Percentiles rank a stretch among this genome's conserved stretches.
phyloP scores from a whole-genome alignment of 495 filamentous ascomycete genomes.

The Lentithecium fluviatile region DNA sequence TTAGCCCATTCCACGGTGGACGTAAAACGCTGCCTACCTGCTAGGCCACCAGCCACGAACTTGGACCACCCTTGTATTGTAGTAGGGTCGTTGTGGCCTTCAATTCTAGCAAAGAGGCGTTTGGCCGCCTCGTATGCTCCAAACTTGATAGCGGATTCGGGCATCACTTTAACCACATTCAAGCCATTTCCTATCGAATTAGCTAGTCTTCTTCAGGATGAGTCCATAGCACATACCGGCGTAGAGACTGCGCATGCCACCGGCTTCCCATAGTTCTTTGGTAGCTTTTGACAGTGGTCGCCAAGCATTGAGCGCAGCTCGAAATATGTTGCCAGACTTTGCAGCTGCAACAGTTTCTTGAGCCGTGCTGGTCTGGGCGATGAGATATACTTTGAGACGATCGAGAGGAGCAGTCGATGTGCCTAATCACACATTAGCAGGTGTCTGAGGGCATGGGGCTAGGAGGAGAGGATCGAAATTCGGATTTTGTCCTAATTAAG shows the following conservation, averaged over 20 bases:
- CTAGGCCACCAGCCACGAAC: constrained; percentile 86
- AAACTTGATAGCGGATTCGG: constrained; percentile 95
- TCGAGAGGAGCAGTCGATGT: constrained; percentile 91
- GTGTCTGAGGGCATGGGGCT: too few relatives aligned
- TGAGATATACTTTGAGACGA: constrained; percentile 94
- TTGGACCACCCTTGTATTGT: constrained; percentile 74
- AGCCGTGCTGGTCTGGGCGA: constrained; percentile 75
- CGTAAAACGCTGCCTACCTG: constrained; percentile 62
- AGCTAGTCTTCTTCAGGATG: constrained; percentile 36
- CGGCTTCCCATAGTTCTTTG: constrained; percentile 74
- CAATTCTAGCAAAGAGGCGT: constrained; percentile 76
- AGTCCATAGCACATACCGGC: constrained; percentile 63
- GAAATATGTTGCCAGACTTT: constrained; percentile 67
- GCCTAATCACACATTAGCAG: too few relatives aligned
- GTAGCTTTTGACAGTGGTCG: constrained; percentile 69
- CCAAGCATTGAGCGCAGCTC: constrained; percentile 64
- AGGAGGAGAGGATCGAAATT: too few relatives aligned
- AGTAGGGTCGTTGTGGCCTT: constrained; percentile 82
- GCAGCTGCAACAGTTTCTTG: constrained; percentile 62
- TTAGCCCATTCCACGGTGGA: background rate
- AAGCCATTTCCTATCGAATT: constrained; percentile 78
- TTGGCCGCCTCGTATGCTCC: constrained; percentile 94
- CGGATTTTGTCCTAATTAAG: too few relatives aligned
- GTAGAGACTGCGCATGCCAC: constrained; percentile 90
- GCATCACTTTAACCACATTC: constrained; percentile 97